Evolutionary conservation across 768 basidiomycete genomes (phyloP), one percentile per base, ranked within the genome.

Genomic region (Naganishia vaughanmartiniae): DNA sequence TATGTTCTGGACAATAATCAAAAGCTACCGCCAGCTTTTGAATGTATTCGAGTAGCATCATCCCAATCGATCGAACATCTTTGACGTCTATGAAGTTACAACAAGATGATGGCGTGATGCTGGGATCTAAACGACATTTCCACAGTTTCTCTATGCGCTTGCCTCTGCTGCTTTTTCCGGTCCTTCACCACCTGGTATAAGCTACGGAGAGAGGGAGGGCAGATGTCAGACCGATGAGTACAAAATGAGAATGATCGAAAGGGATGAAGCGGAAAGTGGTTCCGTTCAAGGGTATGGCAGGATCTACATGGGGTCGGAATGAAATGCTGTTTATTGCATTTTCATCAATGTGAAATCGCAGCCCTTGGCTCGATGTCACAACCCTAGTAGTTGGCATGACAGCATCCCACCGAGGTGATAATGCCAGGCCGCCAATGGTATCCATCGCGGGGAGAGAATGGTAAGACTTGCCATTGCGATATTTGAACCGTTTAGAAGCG

Each of bases 391-490:
- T 11, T 24, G 42, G n/a, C 58, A 60, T 30, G n/a, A n/a, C n/a
- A n/a, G n/a, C n/a, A n/a, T n/a, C n/a, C n/a, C n/a, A n/a, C n/a
- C n/a, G n/a, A n/a, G n/a, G n/a, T n/a, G n/a, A n/a, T n/a, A n/a
- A n/a, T n/a, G n/a, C n/a, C n/a, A n/a, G n/a, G n/a, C 21, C 12
- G n/a, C 30, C 26, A 48, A 11, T 9, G 34, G 28, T 12, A 31
- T 28, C 17, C 19, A n/a, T 55, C 73, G 63, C 19, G n/a, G 51
- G 12, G 34, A 31, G 28, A 19, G 19, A 67, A 0, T 66, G 45
- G 24, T 45, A 54, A 55, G 51, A 80, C 88, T 68, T 74, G 92
- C 93, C 89, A 97, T 95, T 78, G 93, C 95, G 56, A 99, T 97
- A 74, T 95, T 78, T 33, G 75, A 75, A 7, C 79, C 79, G 51